Conservation (phyloP, 805 yeast genomes). For the Yarrowia keelungensis region DNA sequence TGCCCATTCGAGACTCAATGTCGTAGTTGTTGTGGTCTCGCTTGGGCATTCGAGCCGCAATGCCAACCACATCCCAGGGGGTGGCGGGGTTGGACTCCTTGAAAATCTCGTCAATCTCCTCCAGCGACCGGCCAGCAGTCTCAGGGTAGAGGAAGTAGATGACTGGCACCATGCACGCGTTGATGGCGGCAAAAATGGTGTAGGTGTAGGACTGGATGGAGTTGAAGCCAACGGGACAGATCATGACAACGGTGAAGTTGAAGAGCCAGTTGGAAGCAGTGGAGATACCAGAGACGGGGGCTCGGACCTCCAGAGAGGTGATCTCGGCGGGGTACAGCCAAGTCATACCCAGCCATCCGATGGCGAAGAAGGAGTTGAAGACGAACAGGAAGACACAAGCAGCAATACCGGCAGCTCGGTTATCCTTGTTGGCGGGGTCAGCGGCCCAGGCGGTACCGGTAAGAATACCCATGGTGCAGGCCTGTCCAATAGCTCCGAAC, state of each 20-base stretch:
- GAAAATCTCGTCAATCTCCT: constrained; percentile 38
- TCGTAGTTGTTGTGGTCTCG: constrained; percentile 27
- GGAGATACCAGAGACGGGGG: constrained; percentile 29
- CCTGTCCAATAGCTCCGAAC: constrained; percentile 74
- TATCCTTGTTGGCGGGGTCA: constrained; percentile 42
- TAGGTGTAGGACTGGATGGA: constrained; percentile 32
- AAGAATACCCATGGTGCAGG: constrained; percentile 47
- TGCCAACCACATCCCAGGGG: constrained; percentile 55
- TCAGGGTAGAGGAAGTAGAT: constrained; percentile 37
- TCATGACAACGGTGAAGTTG: constrained; percentile 32
- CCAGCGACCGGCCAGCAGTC: constrained; percentile 38
- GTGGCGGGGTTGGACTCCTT: constrained; percentile 48
- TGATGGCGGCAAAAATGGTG: constrained; percentile 35
- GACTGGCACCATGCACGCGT: constrained; percentile 37
- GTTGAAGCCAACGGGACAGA: constrained; percentile 37
- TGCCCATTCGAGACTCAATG: constrained; percentile 29
- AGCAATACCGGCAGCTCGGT: constrained; percentile 23
- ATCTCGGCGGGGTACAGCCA: constrained; percentile 38
- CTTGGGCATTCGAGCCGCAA: constrained; percentile 50
- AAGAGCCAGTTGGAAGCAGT: constrained; percentile 31
- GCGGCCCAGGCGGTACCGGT: constrained; percentile 34
- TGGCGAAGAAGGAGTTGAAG: constrained; percentile 37
- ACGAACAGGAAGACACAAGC: constrained; percentile 37
- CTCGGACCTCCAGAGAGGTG: constrained; percentile 28
- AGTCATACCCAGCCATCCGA: constrained; percentile 37